phyloP scores from a whole-genome alignment of 306 rosid species.

The Cucurbita argyrosperma region DNA sequence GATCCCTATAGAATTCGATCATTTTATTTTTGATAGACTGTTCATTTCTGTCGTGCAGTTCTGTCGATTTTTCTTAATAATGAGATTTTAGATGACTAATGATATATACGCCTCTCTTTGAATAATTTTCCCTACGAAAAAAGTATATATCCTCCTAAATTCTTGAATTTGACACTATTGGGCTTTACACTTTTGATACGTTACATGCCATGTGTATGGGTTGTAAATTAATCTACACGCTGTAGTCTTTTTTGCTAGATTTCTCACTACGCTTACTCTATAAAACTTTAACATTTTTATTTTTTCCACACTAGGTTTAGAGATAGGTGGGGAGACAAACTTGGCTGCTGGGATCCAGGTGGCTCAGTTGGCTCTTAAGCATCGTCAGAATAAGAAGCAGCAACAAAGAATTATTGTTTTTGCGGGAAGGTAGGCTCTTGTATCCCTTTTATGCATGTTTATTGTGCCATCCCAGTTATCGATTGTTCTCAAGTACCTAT shows the following conservation, averaged over 20 bases:
- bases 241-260: neutral
- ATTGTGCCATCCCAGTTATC: neutral
- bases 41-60: neutral
- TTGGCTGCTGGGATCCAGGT: conserved; percentile 93
- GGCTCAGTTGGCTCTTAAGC: conserved; percentile 94
- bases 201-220: neutral
- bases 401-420: conserved; percentile 92
- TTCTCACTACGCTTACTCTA: neutral
- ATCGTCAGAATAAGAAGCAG: conserved; percentile 93
- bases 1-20: neutral
- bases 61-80: neutral
- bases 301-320: conserved; percentile 41
- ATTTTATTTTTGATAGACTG: neutral
- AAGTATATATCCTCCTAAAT: neutral
- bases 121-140: neutral
- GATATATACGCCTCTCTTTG: neutral
- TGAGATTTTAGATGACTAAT: neutral
- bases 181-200: neutral
- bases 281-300: neutral
- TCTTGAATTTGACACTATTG: neutral
- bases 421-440: conserved; percentile 59
- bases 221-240: neutral
- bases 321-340: conserved; percentile 89
- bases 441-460: neutral
- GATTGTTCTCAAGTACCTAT: neutral